phyloP scores from a whole-genome alignment of 2,329 filamentous ascomycete genomes.

The Huntiella decipiens region DNA sequence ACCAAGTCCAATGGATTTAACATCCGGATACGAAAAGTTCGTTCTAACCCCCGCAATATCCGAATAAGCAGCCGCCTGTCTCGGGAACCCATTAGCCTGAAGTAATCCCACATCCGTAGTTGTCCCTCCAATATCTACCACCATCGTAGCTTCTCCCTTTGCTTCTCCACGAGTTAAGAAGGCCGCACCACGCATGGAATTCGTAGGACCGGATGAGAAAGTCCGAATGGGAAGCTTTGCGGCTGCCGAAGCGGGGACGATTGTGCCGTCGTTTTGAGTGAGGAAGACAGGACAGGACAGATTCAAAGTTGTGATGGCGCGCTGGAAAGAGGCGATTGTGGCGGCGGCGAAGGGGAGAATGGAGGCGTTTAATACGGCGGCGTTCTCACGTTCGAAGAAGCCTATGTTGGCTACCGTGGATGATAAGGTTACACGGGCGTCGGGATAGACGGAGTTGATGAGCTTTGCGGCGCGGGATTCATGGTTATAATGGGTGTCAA shows the following conservation, averaged over 20 bases:
- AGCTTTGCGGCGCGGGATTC: conserved; percentile 29
- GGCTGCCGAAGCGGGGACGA: conserved; percentile 34
- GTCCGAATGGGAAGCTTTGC: conserved; percentile 38
- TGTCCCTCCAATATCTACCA: conserved; percentile 48
- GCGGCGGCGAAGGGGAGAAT: conserved; percentile 37
- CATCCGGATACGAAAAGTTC: conserved; percentile 38
- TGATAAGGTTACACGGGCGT: conserved; percentile 28
- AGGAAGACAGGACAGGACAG: conserved; percentile 37
- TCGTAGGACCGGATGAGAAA: conserved; percentile 44
- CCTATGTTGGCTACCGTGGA: conserved; percentile 33
- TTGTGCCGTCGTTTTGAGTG: conserved; percentile 45
- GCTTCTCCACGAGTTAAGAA: conserved; percentile 29
- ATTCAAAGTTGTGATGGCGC: conserved; percentile 29
- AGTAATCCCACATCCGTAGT: conserved; percentile 45
- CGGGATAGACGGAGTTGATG: conserved; percentile 17
- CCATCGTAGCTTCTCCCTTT: conserved; percentile 27
- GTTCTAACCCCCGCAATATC: conserved; percentile 43
- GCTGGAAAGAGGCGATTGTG: conserved; percentile 36
- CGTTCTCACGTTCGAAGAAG: conserved; percentile 45
- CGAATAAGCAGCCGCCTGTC: conserved; percentile 42
- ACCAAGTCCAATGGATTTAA: conserved; percentile 40
- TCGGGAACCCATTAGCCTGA: conserved; percentile 41
- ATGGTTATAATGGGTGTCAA: conserved; percentile 28
- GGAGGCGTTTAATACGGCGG: conserved; percentile 43
- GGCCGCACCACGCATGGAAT: conserved; percentile 43